Conservation (phyloP, 768 basidiomycete genomes). For the Leccinum longicurvipes region DNA sequence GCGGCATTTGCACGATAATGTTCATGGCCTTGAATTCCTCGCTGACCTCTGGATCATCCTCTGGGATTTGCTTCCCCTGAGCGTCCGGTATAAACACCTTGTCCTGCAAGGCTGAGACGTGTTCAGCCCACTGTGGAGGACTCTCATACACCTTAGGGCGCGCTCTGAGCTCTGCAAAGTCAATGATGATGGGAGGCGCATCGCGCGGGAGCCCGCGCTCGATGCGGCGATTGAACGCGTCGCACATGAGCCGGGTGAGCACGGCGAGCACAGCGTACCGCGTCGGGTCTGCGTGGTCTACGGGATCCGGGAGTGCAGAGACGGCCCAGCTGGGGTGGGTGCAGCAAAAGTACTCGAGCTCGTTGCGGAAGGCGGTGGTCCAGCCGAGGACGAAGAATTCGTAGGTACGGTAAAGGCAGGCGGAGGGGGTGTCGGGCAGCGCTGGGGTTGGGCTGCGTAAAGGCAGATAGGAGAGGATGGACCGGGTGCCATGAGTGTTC, state of each 20-base stretch:
- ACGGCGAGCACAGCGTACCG: conserved; percentile 6
- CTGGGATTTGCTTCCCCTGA: neutral
- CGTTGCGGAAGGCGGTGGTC: conserved; percentile 12
- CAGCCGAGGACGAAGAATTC: conserved; percentile 9
- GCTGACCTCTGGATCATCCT: conserved; percentile 4
- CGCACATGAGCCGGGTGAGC: conserved; percentile 9
- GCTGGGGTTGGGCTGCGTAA: neutral
- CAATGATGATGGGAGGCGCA: conserved; percentile 8
- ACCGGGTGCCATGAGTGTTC: neutral
- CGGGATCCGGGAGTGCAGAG: conserved; percentile 1
- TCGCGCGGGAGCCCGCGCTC: conserved; percentile 7
- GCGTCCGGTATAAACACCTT: conserved; percentile 4
- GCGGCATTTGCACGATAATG: conserved; percentile 10
- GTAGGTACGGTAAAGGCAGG: conserved; percentile 9
- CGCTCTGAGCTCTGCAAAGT: conserved; percentile 8
- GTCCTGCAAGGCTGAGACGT: neutral
- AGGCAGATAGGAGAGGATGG: conserved; percentile 2
- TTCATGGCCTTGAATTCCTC: conserved; percentile 10
- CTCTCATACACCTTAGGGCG: conserved; percentile 10
- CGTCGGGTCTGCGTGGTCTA: neutral
- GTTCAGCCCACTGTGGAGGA: neutral
- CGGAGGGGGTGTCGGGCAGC: neutral
- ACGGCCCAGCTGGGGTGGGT: conserved; percentile 6
- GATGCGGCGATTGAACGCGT: conserved; percentile 12
- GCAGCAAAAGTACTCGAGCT: conserved; percentile 11